Conservation (phyloP, 352 stramenopile genomes). For the Aphanomyces astaci region DNA sequence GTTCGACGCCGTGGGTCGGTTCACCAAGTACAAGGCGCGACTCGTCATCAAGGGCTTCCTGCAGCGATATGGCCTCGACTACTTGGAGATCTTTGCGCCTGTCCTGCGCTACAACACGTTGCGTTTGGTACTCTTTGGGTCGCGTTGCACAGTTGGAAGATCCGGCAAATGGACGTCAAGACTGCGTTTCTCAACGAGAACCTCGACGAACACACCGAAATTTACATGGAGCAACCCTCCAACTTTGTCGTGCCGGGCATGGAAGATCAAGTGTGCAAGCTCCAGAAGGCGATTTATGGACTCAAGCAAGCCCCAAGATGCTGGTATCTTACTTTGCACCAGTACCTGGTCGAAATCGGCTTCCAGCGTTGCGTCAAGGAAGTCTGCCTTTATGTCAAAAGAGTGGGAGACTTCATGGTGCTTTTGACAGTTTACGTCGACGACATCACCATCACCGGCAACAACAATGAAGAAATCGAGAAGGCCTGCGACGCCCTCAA, state of each 20-base stretch:
- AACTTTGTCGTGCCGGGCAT: constrained; percentile 14
- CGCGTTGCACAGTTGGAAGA: constrained; percentile 19
- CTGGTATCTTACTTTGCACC: constrained; percentile 29
- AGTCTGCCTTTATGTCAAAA: constrained; percentile 18
- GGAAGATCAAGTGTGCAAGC: constrained; percentile 25
- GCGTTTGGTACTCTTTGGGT: constrained; percentile 25
- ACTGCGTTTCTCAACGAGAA: constrained; percentile 35
- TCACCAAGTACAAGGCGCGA: background rate
- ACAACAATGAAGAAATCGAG: background rate
- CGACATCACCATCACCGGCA: constrained; percentile 14
- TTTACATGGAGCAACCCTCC: constrained; percentile 24
- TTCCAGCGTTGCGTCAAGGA: constrained; percentile 17
- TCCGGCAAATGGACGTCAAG: constrained; percentile 30
- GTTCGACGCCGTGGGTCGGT: background rate
- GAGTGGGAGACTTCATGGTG: constrained; percentile 16
- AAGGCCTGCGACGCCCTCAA: constrained; percentile 11
- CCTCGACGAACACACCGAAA: constrained; percentile 27
- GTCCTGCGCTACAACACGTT: constrained; percentile 26
- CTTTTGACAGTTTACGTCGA: constrained; percentile 20
- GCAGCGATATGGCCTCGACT: background rate
- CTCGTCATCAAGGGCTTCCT: background rate
- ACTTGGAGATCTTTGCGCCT: background rate
- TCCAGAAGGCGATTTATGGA: constrained; percentile 31
- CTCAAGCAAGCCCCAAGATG: constrained; percentile 32
- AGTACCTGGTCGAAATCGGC: constrained; percentile 12